phyloP scores from a whole-genome alignment of 345 rosid species.

The Citrus maxima region DNA sequence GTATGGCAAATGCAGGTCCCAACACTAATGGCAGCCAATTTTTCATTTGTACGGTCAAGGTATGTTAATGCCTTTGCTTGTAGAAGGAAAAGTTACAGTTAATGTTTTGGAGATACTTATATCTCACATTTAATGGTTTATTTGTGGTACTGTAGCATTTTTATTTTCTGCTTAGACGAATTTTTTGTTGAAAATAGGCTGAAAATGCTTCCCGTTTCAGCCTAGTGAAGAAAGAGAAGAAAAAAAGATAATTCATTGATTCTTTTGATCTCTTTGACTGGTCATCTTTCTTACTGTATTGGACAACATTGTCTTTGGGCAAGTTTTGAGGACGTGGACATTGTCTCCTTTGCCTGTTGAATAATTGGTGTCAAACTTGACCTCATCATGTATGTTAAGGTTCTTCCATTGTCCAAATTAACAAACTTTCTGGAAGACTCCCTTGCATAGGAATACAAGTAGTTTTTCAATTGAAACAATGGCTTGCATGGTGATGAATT shows the following conservation, averaged over 20 bases:
- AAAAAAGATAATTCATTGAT: not conserved
- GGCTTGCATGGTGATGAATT: not conserved
- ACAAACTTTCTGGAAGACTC: not conserved
- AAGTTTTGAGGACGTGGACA: too few species aligned
- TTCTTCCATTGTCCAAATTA: not conserved
- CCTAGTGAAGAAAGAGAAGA: not conserved
- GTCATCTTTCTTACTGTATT: not conserved
- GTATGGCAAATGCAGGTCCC: conserved; percentile 99
- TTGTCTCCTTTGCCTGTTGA: not conserved
- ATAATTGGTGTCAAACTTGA: not conserved
- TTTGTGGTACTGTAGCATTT: not conserved
- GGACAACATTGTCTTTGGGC: too few species aligned
- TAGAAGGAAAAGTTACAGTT: not conserved
- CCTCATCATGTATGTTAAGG: not conserved
- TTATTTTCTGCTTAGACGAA: not conserved
- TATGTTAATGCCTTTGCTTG: conserved; percentile 25
- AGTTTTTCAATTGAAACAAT: not conserved
- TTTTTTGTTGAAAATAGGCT: not conserved
- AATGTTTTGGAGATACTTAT: not conserved
- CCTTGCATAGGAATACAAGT: not conserved
- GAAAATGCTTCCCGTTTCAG: not conserved
- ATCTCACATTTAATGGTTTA: not conserved
- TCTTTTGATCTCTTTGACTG: not conserved
- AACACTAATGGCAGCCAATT: conserved; percentile 99
- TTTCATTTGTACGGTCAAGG: conserved; percentile 97